Percentiles rank a stretch among this genome's conserved stretches.
Conservation (phyloP, 1,284 basidiomycete species). For the Sparassis latifolia region DNA sequence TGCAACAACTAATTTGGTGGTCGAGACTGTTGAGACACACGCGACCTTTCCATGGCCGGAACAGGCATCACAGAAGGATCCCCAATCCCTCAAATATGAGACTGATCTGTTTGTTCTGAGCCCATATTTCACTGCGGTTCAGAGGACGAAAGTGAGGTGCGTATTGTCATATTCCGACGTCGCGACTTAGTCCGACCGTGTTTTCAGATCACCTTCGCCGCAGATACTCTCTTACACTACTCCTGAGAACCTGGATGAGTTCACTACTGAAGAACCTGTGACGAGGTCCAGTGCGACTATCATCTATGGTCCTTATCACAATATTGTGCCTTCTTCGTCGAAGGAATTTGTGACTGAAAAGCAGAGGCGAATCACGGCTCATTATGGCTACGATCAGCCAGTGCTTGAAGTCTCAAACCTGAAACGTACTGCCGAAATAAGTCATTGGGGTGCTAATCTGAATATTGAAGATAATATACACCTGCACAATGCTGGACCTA, state of each 20-base stretch:
- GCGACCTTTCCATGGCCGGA: constrained; percentile 72
- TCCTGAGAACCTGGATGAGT: constrained; percentile 49
- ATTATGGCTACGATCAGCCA: constrained; percentile 79
- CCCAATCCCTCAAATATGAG: constrained; percentile 75
- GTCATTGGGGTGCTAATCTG: constrained; percentile 94
- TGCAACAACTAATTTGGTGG: constrained; percentile 64
- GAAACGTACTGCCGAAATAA: constrained; percentile 81
- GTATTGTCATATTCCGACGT: constrained; percentile 15
- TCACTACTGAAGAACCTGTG: constrained; percentile 48
- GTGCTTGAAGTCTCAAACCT: constrained; percentile 73
- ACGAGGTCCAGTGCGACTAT: constrained; percentile 78
- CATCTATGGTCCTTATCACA: constrained; percentile 84
- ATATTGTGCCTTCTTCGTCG: constrained; percentile 58
- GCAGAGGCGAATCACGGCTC: constrained; percentile 66
- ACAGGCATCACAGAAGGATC: constrained; percentile 70
- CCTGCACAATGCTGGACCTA: constrained; percentile 83
- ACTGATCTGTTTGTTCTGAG: constrained; percentile 75
- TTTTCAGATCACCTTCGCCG: constrained; percentile 55
- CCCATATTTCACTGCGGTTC: constrained; percentile 76
- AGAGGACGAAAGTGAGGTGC: constrained; percentile 82
- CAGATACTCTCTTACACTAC: constrained; percentile 65
- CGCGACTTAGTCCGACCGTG: not conserved
- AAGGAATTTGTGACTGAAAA: constrained; percentile 49
- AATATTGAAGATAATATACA: constrained; percentile 88
- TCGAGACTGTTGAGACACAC: constrained; percentile 74